These are phyloP conservation scores for Symbiodinium pilosum DNA, from an alignment of 73 alveolate genomes.

Conservation along the genomic window DNA sequence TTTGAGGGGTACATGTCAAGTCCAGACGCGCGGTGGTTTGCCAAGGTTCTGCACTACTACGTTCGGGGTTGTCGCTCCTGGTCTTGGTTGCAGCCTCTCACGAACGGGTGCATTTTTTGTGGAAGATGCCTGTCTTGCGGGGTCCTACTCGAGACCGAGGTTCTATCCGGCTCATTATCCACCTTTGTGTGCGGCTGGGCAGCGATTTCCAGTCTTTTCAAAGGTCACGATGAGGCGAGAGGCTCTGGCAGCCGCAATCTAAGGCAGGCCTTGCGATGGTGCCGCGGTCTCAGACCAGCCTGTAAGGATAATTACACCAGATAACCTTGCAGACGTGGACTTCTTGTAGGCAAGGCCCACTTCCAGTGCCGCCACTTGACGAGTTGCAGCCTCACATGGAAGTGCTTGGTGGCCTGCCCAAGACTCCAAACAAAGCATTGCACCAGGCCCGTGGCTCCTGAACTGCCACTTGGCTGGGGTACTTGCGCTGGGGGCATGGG, in stretches of 20 bases:
- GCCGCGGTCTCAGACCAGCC: background rate
- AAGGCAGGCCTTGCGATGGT: background rate
- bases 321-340: no score
- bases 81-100: conserved; percentile 98
- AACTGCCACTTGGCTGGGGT: background rate
- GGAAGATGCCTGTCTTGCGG: conserved; percentile 83
- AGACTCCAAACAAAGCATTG: background rate
- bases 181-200: conserved; percentile 41
- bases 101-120: no score
- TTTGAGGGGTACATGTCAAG: no score
- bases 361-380: conserved; percentile 51
- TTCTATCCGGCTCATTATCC: conserved; percentile 96
- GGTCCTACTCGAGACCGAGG: conserved; percentile 99
- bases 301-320: no score
- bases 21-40: no score
- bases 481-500: background rate
- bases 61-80: conserved; percentile 98
- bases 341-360: conserved; percentile 12
- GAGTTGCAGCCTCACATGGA: background rate
- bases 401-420: no score
- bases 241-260: background rate
- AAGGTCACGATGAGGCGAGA: background rate
- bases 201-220: background rate
- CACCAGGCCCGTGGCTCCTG: conserved; percentile 74
- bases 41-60: conserved; percentile 98